A percentile compares a stretch with the other conserved stretches of the same genome.
Conservation (phyloP, 345 rosid genomes). For the Syzygium grande region DNA sequence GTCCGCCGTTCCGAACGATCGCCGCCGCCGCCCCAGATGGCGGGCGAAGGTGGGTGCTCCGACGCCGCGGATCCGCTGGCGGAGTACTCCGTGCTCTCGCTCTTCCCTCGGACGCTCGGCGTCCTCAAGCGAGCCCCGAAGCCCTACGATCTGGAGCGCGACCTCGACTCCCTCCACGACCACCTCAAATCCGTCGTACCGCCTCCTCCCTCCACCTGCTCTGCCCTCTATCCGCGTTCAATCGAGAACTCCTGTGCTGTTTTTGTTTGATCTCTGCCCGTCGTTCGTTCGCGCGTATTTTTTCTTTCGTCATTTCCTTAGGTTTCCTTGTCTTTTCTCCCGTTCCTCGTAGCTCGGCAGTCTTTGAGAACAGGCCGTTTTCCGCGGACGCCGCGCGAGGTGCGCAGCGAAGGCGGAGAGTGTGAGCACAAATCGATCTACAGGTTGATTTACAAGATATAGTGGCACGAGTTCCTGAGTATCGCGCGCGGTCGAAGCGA, state of each 20-base stretch:
- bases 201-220: neutral
- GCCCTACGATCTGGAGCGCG: conserved; percentile 21
- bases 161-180: conserved; percentile 32
- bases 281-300: neutral
- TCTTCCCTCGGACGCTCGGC: conserved; percentile 53
- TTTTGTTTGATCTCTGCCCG: neutral
- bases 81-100: conserved; percentile 43
- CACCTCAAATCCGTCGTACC: conserved; percentile 58
- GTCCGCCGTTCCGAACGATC: neutral
- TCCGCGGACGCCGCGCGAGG: neutral
- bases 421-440: neutral
- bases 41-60: neutral
- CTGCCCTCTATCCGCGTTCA: neutral
- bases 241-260: neutral
- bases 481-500: fast-evolving
- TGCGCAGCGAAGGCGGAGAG: neutral
- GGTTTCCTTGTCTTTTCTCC: neutral
- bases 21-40: neutral
- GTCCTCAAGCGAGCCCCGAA: conserved; percentile 24
- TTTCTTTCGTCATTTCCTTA: neutral
- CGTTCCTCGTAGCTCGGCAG: neutral
- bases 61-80: conserved; percentile 41
- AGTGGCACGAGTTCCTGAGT: neutral
- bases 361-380: neutral
- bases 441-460: neutral